These are phyloP conservation scores for Haplosporangium gracile DNA, from an alignment of 192 early-diverging fungal species.

Conservation along the genomic window DNA sequence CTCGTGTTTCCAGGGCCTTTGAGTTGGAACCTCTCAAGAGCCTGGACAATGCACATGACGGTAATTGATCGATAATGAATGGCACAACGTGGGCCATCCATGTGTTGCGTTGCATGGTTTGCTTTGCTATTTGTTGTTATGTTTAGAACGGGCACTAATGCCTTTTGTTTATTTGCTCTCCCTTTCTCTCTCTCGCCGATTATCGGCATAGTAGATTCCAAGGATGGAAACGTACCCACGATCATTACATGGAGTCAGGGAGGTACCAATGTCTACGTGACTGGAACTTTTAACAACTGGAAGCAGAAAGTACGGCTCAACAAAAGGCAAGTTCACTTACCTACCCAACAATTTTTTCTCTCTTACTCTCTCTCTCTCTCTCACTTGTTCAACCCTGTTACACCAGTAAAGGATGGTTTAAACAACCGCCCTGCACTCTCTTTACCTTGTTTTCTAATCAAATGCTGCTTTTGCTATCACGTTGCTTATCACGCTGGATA, in stretches of 20 bases:
- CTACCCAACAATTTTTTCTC: neutral
- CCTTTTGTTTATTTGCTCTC: neutral
- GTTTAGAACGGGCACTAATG: neutral
- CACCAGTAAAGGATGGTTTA: neutral
- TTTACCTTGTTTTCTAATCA: conserved; percentile 11
- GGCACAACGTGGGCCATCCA: neutral
- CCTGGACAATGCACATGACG: conserved; percentile 27
- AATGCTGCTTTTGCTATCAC: conserved; percentile 8
- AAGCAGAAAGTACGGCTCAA: conserved; percentile 89
- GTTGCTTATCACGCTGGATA: conserved; percentile 2
- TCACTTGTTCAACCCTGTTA: neutral
- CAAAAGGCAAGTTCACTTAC: conserved; percentile 56
- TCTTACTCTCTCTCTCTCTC: neutral
- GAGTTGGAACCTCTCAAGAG: conserved; percentile 49
- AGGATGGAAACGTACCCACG: conserved; percentile 77
- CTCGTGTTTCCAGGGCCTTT: conserved; percentile 47
- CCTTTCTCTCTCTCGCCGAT: neutral
- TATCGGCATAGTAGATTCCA: conserved; percentile 6
- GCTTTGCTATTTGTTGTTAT: neutral
- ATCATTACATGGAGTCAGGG: conserved; percentile 91
- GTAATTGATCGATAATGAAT: neutral
- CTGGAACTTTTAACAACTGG: conserved; percentile 98
- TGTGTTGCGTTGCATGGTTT: neutral
- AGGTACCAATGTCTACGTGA: conserved; percentile 89
- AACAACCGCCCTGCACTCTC: too few relatives aligned